These are phyloP conservation scores for Hordeum pubiflorum DNA, from an alignment of 202 grass and related monocot genomes.

Conservation along the genomic window DNA sequence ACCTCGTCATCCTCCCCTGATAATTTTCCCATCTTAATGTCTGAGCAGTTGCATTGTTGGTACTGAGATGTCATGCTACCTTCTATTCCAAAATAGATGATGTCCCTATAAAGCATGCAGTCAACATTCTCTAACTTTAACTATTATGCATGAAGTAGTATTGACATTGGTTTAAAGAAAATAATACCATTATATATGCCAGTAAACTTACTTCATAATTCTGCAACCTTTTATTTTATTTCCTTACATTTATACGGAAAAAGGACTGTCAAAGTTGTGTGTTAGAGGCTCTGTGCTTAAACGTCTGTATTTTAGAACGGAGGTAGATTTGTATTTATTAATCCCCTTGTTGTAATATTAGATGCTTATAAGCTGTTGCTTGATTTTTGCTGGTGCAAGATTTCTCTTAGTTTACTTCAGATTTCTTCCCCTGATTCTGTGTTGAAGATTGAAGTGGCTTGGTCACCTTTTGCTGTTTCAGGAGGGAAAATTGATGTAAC, in stretches of 20 bases:
- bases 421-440: conserved; percentile 3
- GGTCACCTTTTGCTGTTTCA: conserved; percentile 7
- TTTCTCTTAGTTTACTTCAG: background rate
- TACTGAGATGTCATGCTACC: background rate
- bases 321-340: background rate
- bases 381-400: background rate
- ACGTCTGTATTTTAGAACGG: background rate
- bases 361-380: background rate
- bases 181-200: background rate
- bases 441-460: conserved; percentile 3
- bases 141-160: background rate
- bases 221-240: background rate
- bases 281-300: background rate
- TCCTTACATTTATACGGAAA: background rate
- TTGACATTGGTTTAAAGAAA: background rate
- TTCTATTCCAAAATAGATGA: background rate
- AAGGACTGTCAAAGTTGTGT: background rate
- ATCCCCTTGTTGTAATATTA: conserved; percentile 2
- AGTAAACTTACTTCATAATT: background rate
- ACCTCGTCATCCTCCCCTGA: background rate
- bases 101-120: background rate
- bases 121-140: background rate
- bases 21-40: background rate
- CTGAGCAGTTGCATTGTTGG: background rate
- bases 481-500: conserved; percentile 47